Evolutionary conservation across 208 protist genomes (phyloP).

Genomic region (Sergeia podlipaevii): DNA sequence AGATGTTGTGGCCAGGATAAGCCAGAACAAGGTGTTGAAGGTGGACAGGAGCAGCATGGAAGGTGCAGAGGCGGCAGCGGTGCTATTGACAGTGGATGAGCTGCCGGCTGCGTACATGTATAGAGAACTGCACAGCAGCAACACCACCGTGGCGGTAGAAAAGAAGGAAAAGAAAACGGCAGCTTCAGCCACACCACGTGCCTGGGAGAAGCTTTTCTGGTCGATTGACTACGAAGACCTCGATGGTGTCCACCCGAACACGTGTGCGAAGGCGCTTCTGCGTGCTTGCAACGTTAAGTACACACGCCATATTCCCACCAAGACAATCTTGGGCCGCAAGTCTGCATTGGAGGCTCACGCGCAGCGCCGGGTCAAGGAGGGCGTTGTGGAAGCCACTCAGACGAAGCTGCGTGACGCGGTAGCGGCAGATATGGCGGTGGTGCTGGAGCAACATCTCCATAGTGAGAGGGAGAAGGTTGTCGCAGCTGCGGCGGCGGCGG

Average conservation of each 20-base stretch:
- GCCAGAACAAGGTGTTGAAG: too few species aligned
- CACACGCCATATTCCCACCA: conserved; percentile 25
- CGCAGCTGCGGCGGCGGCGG: not conserved
- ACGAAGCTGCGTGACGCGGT: conserved; percentile 15
- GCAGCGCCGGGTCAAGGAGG: not conserved
- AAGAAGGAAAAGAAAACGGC: too few species aligned
- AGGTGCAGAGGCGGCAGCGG: too few species aligned
- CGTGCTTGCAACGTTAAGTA: conserved; percentile 28
- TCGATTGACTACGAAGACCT: conserved; percentile 24
- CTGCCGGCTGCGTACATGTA: too few species aligned
- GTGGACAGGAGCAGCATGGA: too few species aligned
- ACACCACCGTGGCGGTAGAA: too few species aligned
- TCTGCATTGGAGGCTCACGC: conserved; percentile 18
- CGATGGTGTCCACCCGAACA: conserved; percentile 10
- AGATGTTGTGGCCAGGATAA: too few species aligned
- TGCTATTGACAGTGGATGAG: too few species aligned
- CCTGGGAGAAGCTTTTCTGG: conserved; percentile 6
- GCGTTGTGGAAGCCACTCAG: conserved; percentile 18
- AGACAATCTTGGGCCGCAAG: conserved; percentile 18
- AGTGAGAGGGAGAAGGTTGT: conserved; percentile 1
- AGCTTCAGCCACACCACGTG: not conserved
- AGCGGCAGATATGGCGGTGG: not conserved
- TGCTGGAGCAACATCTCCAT: conserved; percentile 9
- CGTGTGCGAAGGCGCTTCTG: conserved; percentile 22
- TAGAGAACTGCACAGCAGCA: too few species aligned